A percentile compares a stretch with the other conserved stretches of the same genome.
Evolutionary conservation across 2,329 filamentous ascomycete species (phyloP).

Genomic region (Geoglossum cookeanum): DNA sequence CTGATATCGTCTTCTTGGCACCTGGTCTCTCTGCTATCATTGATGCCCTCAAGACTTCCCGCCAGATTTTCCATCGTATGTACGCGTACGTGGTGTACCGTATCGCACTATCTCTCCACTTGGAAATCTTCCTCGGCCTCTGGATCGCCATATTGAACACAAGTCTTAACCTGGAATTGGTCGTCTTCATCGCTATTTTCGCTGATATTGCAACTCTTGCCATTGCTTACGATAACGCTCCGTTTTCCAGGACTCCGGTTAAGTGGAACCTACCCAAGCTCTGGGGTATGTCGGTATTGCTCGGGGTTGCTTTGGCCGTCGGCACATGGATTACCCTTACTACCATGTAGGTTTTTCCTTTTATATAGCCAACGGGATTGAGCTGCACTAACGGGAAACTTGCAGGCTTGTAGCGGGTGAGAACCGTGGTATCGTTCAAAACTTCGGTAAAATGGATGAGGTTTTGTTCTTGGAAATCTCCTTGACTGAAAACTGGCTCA

Average conservation of each 20-base stretch:
- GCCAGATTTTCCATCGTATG: slow-evolving; percentile 94
- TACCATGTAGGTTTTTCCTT: slow-evolving; percentile 43
- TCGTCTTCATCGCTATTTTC: slow-evolving; percentile 91
- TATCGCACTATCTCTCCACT: slow-evolving; percentile 77
- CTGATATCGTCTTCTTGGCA: slow-evolving; percentile 86
- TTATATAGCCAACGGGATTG: not conserved
- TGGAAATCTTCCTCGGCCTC: slow-evolving; percentile 79
- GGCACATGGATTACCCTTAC: slow-evolving; percentile 82
- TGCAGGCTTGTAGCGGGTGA: slow-evolving; percentile 19
- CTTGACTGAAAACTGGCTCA: slow-evolving; percentile 86
- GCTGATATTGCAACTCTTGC: slow-evolving; percentile 82
- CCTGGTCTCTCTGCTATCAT: slow-evolving; percentile 85
- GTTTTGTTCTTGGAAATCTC: slow-evolving; percentile 82
- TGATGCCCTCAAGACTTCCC: slow-evolving; percentile 77
- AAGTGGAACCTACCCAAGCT: slow-evolving; percentile 93
- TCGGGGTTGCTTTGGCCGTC: slow-evolving; percentile 61
- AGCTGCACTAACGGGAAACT: not conserved
- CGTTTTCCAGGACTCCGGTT: slow-evolving; percentile 67
- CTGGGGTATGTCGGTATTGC: slow-evolving; percentile 77
- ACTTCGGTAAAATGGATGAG: slow-evolving; percentile 63
- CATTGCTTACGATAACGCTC: slow-evolving; percentile 85
- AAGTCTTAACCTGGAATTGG: slow-evolving; percentile 65
- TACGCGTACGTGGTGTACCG: slow-evolving; percentile 92
- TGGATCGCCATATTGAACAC: slow-evolving; percentile 82
- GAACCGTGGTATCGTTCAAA: slow-evolving; percentile 73